phyloP scores from a whole-genome alignment of 73 alveolate genomes.

The Paramecium biaurelia region DNA sequence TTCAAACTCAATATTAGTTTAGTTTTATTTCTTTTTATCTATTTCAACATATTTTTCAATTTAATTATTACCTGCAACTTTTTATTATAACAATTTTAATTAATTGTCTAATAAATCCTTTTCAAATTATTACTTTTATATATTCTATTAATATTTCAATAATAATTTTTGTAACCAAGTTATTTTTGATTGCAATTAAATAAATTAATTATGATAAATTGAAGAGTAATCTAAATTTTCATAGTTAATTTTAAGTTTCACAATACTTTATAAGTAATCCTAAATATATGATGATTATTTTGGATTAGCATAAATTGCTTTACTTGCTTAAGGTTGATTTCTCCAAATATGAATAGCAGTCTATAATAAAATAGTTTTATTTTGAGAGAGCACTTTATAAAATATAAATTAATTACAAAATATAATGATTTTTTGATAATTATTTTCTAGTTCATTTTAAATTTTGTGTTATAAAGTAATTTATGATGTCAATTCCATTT shows the following conservation, averaged over 20 bases:
- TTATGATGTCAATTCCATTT: neutral
- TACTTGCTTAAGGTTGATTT: neutral
- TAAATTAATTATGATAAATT: neutral
- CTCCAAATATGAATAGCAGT: neutral
- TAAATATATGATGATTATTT: neutral
- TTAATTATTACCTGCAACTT: neutral
- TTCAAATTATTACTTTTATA: neutral
- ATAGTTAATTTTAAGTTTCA: neutral
- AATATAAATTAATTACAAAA: neutral
- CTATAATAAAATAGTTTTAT: neutral
- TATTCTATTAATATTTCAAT: neutral
- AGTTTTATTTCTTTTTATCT: neutral
- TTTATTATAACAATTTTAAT: neutral
- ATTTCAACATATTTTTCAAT: neutral
- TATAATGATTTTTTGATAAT: neutral
- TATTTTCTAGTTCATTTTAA: neutral
- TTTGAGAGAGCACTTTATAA: neutral
- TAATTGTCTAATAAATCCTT: neutral
- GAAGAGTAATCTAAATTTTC: neutral
- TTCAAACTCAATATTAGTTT: neutral
- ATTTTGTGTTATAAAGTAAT: neutral
- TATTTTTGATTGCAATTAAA: neutral
- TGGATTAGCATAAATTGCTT: neutral
- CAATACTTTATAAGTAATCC: neutral
- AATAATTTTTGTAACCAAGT: neutral